These are phyloP conservation scores for Rosa chinensis DNA, from an alignment of 306 rosid species.

Conservation along the genomic window DNA sequence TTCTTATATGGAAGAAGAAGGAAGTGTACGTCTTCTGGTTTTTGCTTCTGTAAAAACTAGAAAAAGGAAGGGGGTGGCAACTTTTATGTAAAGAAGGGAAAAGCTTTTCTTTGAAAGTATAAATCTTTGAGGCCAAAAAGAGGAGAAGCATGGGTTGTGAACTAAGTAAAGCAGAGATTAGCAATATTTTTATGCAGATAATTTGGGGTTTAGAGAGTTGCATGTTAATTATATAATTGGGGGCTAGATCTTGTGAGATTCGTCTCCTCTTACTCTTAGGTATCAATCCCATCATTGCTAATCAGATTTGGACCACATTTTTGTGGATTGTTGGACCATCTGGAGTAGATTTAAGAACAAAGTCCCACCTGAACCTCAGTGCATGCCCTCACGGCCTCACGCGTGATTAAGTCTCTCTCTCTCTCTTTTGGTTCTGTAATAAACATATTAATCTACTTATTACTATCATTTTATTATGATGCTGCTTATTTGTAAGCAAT, in stretches of 20 bases:
- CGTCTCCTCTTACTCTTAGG: constrained; percentile 22
- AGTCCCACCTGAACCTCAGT: constrained; percentile 26
- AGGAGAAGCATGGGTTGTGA: constrained; percentile 38
- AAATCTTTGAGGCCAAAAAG: constrained; percentile 23
- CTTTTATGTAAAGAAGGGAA: constrained; percentile 50
- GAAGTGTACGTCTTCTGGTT: background rate
- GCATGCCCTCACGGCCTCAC: constrained; percentile 40
- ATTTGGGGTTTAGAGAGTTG: constrained; percentile 9
- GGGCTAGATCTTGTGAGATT: constrained; percentile 33
- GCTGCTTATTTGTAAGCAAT: background rate
- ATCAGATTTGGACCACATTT: constrained; percentile 52
- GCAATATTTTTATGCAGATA: background rate
- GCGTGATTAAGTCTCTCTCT: constrained; percentile 32
- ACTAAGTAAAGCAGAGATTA: constrained; percentile 34
- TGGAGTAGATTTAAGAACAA: background rate
- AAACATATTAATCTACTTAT: background rate
- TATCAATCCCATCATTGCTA: constrained; percentile 58
- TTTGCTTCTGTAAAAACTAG: constrained; percentile 24
- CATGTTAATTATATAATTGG: background rate
- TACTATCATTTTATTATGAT: background rate
- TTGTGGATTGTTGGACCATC: constrained; percentile 2
- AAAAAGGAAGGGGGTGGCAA: constrained; percentile 32
- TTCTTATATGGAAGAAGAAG: background rate
- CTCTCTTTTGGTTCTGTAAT: constrained; percentile 10
- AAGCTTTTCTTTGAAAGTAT: constrained; percentile 44